Conservation (phyloP, 805 yeast genomes). For the Kodamaea lidongshanica region DNA sequence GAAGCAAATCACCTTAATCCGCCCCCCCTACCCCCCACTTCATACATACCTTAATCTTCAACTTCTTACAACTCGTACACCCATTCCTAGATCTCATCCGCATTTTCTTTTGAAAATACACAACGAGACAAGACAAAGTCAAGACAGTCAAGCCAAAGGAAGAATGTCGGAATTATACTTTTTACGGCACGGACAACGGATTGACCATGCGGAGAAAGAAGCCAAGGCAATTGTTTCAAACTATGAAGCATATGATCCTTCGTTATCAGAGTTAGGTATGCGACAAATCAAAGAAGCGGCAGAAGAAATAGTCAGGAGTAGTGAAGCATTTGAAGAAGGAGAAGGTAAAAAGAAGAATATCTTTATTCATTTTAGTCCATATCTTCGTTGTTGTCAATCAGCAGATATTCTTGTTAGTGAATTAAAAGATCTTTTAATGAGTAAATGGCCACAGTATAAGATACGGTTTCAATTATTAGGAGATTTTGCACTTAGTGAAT, state of each 20-base stretch:
- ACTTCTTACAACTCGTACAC: slow-evolving; percentile 26
- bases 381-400: slow-evolving; percentile 39
- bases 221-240: slow-evolving; percentile 23
- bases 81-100: slow-evolving; percentile 23
- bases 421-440: slow-evolving; percentile 18
- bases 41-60: slow-evolving; percentile 27
- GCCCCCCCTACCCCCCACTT: no score
- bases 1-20: no score
- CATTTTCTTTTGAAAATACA: no score
- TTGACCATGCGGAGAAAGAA: slow-evolving; percentile 28
- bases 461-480: slow-evolving; percentile 34
- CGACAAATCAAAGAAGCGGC: slow-evolving; percentile 25
- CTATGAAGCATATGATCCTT: slow-evolving; percentile 33
- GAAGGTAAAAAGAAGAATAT: slow-evolving; percentile 22
- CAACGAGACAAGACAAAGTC: no score
- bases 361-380: slow-evolving; percentile 38
- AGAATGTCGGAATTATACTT: slow-evolving; percentile 32
- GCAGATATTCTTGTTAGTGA: slow-evolving; percentile 34
- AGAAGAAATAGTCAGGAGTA: slow-evolving; percentile 20
- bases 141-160: no score
- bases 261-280: slow-evolving; percentile 24
- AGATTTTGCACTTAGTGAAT: slow-evolving; percentile 41
- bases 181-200: slow-evolving; percentile 39
- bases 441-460: slow-evolving; percentile 23
- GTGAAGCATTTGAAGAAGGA: slow-evolving; percentile 16